A percentile compares a stretch with the other conserved stretches of the same genome.
Conservation (phyloP, 2,329 filamentous ascomycete genomes). For the Pseudogymnoascus sp. region DNA sequence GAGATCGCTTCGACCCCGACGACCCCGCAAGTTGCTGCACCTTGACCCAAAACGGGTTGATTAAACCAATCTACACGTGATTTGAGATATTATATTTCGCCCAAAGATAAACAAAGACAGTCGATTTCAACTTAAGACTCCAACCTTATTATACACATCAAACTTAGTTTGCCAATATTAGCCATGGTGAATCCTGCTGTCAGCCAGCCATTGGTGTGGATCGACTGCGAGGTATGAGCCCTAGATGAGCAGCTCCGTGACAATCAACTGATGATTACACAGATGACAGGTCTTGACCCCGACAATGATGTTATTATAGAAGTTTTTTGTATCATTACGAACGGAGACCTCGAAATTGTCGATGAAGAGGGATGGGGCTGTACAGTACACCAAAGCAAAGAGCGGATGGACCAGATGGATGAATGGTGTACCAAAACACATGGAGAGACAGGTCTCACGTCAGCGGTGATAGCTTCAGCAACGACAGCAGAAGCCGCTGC, state of each 20-base stretch:
- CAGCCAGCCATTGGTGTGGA: conserved; percentile 28
- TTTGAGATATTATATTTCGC: conserved; percentile 4
- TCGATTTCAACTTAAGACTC: background rate
- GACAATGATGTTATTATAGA: conserved; percentile 81
- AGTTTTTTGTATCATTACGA: conserved; percentile 87
- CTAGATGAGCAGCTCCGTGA: background rate
- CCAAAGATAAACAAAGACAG: background rate
- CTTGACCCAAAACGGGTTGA: background rate
- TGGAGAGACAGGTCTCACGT: conserved; percentile 71
- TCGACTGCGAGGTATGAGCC: conserved; percentile 29
- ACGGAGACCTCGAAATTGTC: conserved; percentile 67
- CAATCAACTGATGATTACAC: conserved; percentile 12
- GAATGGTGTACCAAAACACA: conserved; percentile 85
- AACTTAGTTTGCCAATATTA: background rate
- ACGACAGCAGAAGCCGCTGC: conserved; percentile 69
- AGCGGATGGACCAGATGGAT: conserved; percentile 71
- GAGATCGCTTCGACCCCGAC: background rate
- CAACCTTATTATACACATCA: background rate
- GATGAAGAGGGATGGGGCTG: conserved; percentile 74
- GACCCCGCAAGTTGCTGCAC: conserved; percentile 1
- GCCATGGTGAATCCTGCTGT: background rate
- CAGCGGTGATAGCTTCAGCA: conserved; percentile 65
- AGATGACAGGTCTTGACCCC: conserved; percentile 89
- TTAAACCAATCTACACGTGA: conserved; percentile 2
- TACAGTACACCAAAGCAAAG: conserved; percentile 66